Percentiles rank a stretch among this genome's conserved stretches.
These are phyloP conservation scores for Hordeum marinum DNA, from an alignment of 176 grass and related monocot genomes.

Conservation along the genomic window DNA sequence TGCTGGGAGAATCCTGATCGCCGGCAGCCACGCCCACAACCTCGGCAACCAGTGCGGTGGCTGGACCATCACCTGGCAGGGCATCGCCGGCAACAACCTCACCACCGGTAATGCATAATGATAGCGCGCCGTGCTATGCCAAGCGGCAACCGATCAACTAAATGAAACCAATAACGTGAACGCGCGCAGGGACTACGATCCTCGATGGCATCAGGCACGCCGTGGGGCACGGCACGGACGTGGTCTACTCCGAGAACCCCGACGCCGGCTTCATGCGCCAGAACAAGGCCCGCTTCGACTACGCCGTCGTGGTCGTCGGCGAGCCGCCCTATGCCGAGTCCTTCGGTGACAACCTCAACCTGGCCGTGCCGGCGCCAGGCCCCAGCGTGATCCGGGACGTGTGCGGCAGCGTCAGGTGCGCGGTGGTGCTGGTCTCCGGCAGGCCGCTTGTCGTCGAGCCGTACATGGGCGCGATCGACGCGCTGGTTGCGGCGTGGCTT, in stretches of 20 bases:
- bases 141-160: background rate
- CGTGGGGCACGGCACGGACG: slow-evolving; percentile 40
- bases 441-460: slow-evolving; percentile 64
- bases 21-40: slow-evolving; percentile 57
- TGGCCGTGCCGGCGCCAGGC: slow-evolving; percentile 58
- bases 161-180: background rate
- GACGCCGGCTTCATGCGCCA: slow-evolving; percentile 27
- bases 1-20: slow-evolving; percentile 41
- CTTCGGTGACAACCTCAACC: slow-evolving; percentile 61
- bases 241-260: slow-evolving; percentile 48
- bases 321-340: slow-evolving; percentile 62
- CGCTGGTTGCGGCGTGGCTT: slow-evolving; percentile 87
- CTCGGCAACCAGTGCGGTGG: slow-evolving; percentile 76
- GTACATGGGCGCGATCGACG: slow-evolving; percentile 40
- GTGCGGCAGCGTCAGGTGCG: slow-evolving; percentile 46
- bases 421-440: slow-evolving; percentile 52
- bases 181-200: slow-evolving; percentile 45
- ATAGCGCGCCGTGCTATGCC: background rate
- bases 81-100: slow-evolving; percentile 25
- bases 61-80: slow-evolving; percentile 78
- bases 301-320: slow-evolving; percentile 55
- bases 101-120: background rate
- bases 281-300: slow-evolving; percentile 38
- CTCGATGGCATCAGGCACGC: slow-evolving; percentile 44
- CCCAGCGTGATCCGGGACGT: slow-evolving; percentile 41